Conservation (phyloP, 2,329 filamentous ascomycete species). For the Ustulina deusta region DNA sequence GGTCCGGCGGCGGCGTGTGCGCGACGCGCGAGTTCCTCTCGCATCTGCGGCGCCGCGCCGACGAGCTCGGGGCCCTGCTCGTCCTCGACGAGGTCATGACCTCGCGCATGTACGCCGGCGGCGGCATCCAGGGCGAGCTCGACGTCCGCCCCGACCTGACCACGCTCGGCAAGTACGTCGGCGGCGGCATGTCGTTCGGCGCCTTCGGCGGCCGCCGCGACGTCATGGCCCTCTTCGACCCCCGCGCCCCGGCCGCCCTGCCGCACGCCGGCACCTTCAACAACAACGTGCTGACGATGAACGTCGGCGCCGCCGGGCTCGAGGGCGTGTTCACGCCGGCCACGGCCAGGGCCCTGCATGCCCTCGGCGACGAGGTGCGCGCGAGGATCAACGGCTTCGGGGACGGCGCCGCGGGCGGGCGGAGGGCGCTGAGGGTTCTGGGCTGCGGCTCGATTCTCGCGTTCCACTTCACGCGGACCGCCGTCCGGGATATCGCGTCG, state of each 20-base stretch:
- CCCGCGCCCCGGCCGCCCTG: conserved; percentile 52
- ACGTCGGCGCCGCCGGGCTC: conserved; percentile 57
- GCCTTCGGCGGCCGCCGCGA: conserved; percentile 72
- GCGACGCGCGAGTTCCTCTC: conserved; percentile 64
- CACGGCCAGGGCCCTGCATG: conserved; percentile 44
- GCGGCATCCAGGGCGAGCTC: conserved; percentile 58
- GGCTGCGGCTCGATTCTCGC: conserved; percentile 39
- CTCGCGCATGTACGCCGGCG: conserved; percentile 64
- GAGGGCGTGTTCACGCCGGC: conserved; percentile 48
- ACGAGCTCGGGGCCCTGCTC: conserved; percentile 65
- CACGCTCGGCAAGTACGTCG: conserved; percentile 75
- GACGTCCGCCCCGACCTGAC: conserved; percentile 69
- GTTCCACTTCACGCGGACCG: conserved; percentile 48
- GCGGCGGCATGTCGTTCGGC: conserved; percentile 74
- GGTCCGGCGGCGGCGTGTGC: conserved; percentile 68
- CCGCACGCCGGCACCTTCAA: conserved; percentile 70
- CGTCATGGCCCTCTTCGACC: conserved; percentile 69
- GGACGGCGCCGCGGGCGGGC: conserved; percentile 32
- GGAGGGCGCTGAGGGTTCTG: conserved; percentile 26
- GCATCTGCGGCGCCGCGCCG: conserved; percentile 62
- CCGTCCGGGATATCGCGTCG: conserved; percentile 45
- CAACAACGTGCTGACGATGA: conserved; percentile 69
- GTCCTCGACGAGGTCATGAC: conserved; percentile 81
- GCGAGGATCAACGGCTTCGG: conserved; percentile 40
- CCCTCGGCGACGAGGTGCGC: conserved; percentile 45